A percentile compares a stretch with the other conserved stretches of the same genome.
Conservation (phyloP, 75 land plant genomes). For the Isoetes taiwanensis region DNA sequence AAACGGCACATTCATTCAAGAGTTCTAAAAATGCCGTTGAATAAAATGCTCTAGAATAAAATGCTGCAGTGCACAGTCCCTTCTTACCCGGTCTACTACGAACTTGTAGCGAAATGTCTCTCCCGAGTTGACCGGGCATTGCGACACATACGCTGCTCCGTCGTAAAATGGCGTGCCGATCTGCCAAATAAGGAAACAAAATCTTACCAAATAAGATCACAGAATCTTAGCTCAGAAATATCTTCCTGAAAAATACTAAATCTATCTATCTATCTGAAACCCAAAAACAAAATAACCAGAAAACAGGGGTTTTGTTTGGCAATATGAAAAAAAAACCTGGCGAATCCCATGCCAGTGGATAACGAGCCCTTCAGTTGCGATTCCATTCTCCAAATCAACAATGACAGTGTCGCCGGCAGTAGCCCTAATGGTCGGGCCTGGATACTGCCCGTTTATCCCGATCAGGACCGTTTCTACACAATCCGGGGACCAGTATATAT, state of each 20-base stretch:
- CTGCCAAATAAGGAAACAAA: no score
- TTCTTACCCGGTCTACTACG: constrained; percentile 48
- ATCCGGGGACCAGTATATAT: constrained; percentile 47
- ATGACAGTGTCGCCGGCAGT: constrained; percentile 53
- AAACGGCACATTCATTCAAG: background rate
- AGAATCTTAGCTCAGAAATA: no score
- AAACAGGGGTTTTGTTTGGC: no score
- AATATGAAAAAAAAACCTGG: no score
- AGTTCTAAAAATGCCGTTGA: background rate
- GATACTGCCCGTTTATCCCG: constrained; percentile 35
- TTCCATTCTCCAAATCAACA: constrained; percentile 45
- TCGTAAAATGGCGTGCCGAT: constrained; percentile 76
- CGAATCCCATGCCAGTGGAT: constrained; percentile 89
- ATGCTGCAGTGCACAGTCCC: background rate
- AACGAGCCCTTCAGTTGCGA: constrained; percentile 48
- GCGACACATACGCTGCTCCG: constrained; percentile 65
- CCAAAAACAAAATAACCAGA: no score
- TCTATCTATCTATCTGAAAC: no score
- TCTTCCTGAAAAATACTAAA: no score
- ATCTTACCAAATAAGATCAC: no score
- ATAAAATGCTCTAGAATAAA: background rate
- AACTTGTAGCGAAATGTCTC: constrained; percentile 64
- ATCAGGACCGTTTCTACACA: constrained; percentile 43
- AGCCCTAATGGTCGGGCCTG: constrained; percentile 66
- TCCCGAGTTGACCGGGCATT: constrained; percentile 65